Percentiles rank a stretch among this genome's conserved stretches.
phyloP scores from a whole-genome alignment of 371 early-diverging fungal species.

The Capniomyces stellatus region DNA sequence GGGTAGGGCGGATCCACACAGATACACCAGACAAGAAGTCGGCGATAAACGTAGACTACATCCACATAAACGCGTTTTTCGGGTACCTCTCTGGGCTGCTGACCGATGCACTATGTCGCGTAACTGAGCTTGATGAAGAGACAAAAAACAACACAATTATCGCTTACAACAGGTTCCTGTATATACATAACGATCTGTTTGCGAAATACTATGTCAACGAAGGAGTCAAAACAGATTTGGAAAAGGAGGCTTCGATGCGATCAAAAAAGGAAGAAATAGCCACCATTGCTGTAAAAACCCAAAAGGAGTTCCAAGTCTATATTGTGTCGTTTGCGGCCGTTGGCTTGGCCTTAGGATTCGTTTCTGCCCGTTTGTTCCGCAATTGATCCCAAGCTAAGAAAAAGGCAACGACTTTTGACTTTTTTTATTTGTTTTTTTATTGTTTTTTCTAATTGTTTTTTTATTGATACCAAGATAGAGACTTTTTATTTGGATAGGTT shows the following conservation, averaged over 20 bases:
- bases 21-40: conserved; percentile 53
- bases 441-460: background rate
- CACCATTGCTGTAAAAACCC: conserved; percentile 1
- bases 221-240: conserved; percentile 18
- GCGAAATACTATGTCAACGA: conserved; percentile 55
- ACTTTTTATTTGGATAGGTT: too few species aligned
- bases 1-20: conserved; percentile 49
- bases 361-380: background rate
- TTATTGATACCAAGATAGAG: too few species aligned
- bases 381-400: background rate
- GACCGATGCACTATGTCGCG: conserved; percentile 36
- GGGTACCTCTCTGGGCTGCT: conserved; percentile 49
- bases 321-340: conserved; percentile 5
- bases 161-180: conserved; percentile 67
- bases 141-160: conserved; percentile 34
- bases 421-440: background rate
- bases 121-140: conserved; percentile 22
- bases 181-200: conserved; percentile 79
- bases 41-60: conserved; percentile 62
- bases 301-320: conserved; percentile 14
- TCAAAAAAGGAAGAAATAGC: conserved; percentile 4
- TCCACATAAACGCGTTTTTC: conserved; percentile 60
- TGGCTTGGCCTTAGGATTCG: conserved; percentile 11
- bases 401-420: background rate
- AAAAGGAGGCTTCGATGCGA: conserved; percentile 7